Evolutionary conservation across 1,284 basidiomycete genomes (phyloP).

Genomic region (Psilocybe mexicana): DNA sequence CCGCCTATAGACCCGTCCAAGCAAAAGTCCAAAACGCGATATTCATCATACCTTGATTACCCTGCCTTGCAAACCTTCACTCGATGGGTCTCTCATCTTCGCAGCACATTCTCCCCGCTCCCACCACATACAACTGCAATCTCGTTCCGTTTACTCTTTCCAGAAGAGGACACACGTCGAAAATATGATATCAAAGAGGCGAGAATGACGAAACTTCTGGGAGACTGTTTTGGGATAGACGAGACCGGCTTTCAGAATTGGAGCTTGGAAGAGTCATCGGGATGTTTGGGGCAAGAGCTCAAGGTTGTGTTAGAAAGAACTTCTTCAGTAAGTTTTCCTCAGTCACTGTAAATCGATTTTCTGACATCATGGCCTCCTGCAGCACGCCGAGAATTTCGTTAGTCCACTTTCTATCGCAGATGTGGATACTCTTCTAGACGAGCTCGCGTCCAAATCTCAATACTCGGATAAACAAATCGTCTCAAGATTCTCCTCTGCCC

Average conservation of each 20-base stretch:
- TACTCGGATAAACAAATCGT: conserved; percentile 56
- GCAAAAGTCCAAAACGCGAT: not conserved
- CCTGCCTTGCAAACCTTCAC: conserved; percentile 42
- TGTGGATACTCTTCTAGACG: conserved; percentile 67
- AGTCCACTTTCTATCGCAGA: conserved; percentile 44
- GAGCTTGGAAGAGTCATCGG: conserved; percentile 50
- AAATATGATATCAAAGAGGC: conserved; percentile 77
- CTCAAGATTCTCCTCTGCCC: conserved; percentile 24
- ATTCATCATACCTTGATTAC: conserved; percentile 25
- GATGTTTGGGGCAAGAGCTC: conserved; percentile 74
- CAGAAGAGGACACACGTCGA: conserved; percentile 70
- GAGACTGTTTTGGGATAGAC: conserved; percentile 49
- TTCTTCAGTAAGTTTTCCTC: conserved; percentile 32
- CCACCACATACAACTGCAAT: conserved; percentile 49
- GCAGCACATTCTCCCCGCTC: conserved; percentile 43
- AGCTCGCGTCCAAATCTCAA: conserved; percentile 65
- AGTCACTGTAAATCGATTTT: not conserved
- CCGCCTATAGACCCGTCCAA: conserved; percentile 15
- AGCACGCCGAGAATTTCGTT: conserved; percentile 27
- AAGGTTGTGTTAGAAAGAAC: conserved; percentile 40
- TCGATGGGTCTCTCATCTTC: conserved; percentile 50
- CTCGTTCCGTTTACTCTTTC: conserved; percentile 78
- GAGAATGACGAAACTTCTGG: conserved; percentile 56
- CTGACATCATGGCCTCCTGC: not conserved
- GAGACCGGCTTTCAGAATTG: conserved; percentile 44